phyloP scores from a whole-genome alignment of 805 yeast genomes.

The Metschnikowia bowlesiae region DNA sequence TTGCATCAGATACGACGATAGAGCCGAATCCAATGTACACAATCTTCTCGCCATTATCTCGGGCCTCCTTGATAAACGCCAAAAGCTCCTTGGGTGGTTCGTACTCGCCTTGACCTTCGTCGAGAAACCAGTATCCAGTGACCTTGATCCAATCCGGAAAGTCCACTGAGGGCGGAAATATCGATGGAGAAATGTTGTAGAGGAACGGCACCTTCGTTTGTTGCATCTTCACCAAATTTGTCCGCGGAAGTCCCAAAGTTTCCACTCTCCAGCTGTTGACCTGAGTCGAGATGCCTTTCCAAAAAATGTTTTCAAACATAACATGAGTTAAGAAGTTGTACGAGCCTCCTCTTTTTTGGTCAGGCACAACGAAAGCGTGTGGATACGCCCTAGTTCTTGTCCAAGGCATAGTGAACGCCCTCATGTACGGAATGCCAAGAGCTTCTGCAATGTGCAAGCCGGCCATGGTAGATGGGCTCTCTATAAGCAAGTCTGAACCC shows the following conservation, averaged over 20 bases:
- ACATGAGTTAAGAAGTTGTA: conserved; percentile 91
- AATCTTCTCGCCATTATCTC: conserved; percentile 55
- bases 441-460: conserved; percentile 96
- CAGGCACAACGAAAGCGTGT: conserved; percentile 94
- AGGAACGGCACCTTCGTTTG: conserved; percentile 82
- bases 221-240: conserved; percentile 65
- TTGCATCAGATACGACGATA: conserved; percentile 83
- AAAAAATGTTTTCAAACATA: conserved; percentile 85
- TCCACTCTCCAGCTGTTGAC: conserved; percentile 84
- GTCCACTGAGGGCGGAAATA: conserved; percentile 90
- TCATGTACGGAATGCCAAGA: conserved; percentile 77
- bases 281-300: conserved; percentile 88
- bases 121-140: conserved; percentile 93
- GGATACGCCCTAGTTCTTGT: conserved; percentile 93
- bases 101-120: conserved; percentile 53
- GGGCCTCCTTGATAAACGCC: conserved; percentile 61
- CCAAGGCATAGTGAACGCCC: conserved; percentile 99
- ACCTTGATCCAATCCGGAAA: conserved; percentile 94
- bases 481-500: conserved; percentile 76
- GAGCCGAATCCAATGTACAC: conserved; percentile 96
- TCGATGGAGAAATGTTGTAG: conserved; percentile 82
- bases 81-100: conserved; percentile 56
- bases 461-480: conserved; percentile 95
- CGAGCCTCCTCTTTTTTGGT: conserved; percentile 86
- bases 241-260: conserved; percentile 58